A percentile compares a stretch with the other conserved stretches of the same genome.
Conservation (phyloP, 2,329 filamentous ascomycete genomes). For the Arthrobotrys megalospora region DNA sequence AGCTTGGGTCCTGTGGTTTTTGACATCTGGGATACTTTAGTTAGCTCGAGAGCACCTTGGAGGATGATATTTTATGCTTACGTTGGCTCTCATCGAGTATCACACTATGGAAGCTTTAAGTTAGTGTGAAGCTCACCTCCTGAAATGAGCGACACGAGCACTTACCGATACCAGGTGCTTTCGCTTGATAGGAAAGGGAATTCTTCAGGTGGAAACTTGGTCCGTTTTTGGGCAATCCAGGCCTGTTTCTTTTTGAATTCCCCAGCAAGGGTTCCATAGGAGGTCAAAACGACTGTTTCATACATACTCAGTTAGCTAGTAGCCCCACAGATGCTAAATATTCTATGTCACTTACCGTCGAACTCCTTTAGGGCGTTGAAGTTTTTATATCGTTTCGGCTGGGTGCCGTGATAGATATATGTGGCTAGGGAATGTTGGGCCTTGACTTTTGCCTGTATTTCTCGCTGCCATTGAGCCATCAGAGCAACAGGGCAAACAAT, state of each 20-base stretch:
- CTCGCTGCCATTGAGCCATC: constrained; percentile 80
- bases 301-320: neutral
- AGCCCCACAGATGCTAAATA: neutral
- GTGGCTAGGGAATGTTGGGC: constrained; percentile 74
- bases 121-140: constrained; percentile 74
- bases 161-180: constrained; percentile 56
- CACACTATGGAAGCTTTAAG: constrained; percentile 76
- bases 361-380: constrained; percentile 76
- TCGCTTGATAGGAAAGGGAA: constrained; percentile 53
- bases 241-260: constrained; percentile 77
- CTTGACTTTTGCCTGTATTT: constrained; percentile 80
- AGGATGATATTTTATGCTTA: constrained; percentile 14
- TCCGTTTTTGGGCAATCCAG: constrained; percentile 69
- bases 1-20: constrained; percentile 78
- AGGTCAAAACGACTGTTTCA: constrained; percentile 78
- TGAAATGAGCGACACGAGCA: constrained; percentile 63
- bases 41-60: constrained; percentile 1
- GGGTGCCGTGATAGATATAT: constrained; percentile 77
- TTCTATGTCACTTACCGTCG: constrained; percentile 69
- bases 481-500: constrained; percentile 34
- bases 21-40: constrained; percentile 73
- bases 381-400: constrained; percentile 70
- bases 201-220: constrained; percentile 27
- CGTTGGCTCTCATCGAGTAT: constrained; percentile 83
- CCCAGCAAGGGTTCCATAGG: constrained; percentile 79